These are phyloP conservation scores for Apiotrichum sp. DNA, from an alignment of 1,284 basidiomycete species.

Conservation along the genomic window DNA sequence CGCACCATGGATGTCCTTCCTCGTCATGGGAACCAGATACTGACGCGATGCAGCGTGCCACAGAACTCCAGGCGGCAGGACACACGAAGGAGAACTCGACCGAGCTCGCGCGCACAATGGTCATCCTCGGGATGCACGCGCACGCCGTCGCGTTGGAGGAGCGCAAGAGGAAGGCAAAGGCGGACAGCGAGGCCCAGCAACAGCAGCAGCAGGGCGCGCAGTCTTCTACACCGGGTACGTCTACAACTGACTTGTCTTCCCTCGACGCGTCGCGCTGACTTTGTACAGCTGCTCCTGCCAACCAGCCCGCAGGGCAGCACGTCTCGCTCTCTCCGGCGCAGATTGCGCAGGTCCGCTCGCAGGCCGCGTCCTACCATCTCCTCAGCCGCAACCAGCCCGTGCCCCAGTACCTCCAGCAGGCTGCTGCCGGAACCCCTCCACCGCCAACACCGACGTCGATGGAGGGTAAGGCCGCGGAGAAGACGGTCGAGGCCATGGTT, in stretches of 20 bases:
- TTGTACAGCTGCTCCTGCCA: slow-evolving; percentile 11
- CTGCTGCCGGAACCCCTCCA: slow-evolving; percentile 52
- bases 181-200: slow-evolving; percentile 4
- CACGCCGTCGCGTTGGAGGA: slow-evolving; percentile 30
- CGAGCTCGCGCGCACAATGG: slow-evolving; percentile 31
- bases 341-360: slow-evolving; percentile 74
- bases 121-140: slow-evolving; percentile 34
- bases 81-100: slow-evolving; percentile 35
- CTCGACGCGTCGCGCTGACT: background rate
- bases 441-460: slow-evolving; percentile 24
- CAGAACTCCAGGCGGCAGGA: slow-evolving; percentile 36
- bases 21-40: background rate
- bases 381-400: slow-evolving; percentile 72
- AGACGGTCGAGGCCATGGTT: slow-evolving; percentile 65
- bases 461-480: slow-evolving; percentile 58
- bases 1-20: no score
- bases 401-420: slow-evolving; percentile 70
- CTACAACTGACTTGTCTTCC: no score
- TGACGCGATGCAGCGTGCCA: slow-evolving; percentile 24
- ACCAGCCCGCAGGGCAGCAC: slow-evolving; percentile 18
- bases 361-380: slow-evolving; percentile 84
- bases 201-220: background rate
- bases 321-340: slow-evolving; percentile 71
- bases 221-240: slow-evolving; percentile 12
- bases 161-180: slow-evolving; percentile 15